Percentiles rank a stretch among this genome's conserved stretches.
phyloP scores from a whole-genome alignment of 1,139 yeast species.

The Wickerhamomyces sp. region DNA sequence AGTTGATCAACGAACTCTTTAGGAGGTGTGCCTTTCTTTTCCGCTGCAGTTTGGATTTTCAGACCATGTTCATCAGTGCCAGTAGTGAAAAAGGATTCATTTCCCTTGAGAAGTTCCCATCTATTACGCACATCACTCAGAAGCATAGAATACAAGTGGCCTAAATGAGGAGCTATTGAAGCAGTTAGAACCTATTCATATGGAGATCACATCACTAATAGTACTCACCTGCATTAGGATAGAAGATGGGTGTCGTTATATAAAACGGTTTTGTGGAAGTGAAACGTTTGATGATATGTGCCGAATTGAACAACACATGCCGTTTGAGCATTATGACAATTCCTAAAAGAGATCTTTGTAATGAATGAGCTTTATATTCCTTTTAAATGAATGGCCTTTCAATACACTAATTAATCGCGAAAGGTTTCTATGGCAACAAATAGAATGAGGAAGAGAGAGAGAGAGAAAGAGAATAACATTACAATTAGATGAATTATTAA shows the following conservation, averaged over 20 bases:
- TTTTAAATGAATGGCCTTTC: not conserved
- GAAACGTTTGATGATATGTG: constrained; percentile 3
- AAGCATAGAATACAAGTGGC: constrained; percentile 87
- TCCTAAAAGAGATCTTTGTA: no score
- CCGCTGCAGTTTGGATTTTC: constrained; percentile 79
- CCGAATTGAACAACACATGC: constrained; percentile 1
- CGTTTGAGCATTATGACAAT: constrained; percentile 15
- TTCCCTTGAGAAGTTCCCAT: constrained; percentile 55
- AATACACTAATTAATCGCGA: not conserved
- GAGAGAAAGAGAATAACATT: no score
- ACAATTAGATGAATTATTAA: no score
- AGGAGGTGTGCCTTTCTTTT: constrained; percentile 48
- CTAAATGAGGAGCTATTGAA: constrained; percentile 69
- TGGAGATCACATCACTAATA: no score
- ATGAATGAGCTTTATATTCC: no score
- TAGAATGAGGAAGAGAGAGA: no score
- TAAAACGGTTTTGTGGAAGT: constrained; percentile 23
- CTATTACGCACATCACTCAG: constrained; percentile 74
- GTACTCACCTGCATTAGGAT: constrained; percentile 76
- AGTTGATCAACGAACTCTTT: constrained; percentile 69
- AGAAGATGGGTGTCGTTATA: constrained; percentile 90
- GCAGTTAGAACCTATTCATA: not conserved
- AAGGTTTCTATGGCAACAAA: not conserved
- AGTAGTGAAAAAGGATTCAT: constrained; percentile 60
- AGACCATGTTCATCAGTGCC: constrained; percentile 98